Evolutionary conservation across 208 protist genomes (phyloP).

Genomic region (Acanthamoeba lenticulata): DNA sequence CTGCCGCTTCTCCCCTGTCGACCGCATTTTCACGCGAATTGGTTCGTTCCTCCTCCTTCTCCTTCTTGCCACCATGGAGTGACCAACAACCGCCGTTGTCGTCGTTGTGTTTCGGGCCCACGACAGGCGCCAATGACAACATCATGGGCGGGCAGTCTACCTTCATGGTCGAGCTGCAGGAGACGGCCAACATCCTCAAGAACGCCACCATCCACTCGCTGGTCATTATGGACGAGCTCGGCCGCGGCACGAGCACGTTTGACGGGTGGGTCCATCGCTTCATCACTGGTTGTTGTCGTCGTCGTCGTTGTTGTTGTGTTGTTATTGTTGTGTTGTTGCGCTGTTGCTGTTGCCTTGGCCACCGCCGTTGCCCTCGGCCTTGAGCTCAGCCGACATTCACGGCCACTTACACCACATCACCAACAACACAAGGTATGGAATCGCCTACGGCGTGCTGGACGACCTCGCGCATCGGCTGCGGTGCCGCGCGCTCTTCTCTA

Average conservation of each 20-base stretch:
- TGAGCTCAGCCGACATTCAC: no score
- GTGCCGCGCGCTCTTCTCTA: constrained; percentile 93
- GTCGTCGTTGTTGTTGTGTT: no score
- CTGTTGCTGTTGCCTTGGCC: neutral
- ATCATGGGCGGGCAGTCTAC: constrained; percentile 97
- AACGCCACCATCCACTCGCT: constrained; percentile 93
- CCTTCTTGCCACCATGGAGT: neutral
- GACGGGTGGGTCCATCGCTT: constrained; percentile 94
- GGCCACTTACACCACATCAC: no score
- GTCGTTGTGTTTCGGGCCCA: no score
- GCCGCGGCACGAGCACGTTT: constrained; percentile 97
- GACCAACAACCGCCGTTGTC: no score
- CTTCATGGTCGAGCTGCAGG: constrained; percentile 97
- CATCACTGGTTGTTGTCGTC: no score
- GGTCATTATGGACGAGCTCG: constrained; percentile 98
- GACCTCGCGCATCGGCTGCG: constrained; percentile 82
- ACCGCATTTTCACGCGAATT: constrained; percentile 98
- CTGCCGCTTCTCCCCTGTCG: constrained; percentile 88
- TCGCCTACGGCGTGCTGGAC: constrained; percentile 95
- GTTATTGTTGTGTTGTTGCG: no score
- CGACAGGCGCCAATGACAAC: constrained; percentile 93
- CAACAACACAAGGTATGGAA: constrained; percentile 88
- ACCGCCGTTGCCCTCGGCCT: neutral
- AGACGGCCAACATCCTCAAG: constrained; percentile 85
- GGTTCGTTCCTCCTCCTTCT: constrained; percentile 70